A percentile compares a stretch with the other conserved stretches of the same genome.
Conservation (phyloP, 345 rosid species). For the Punica granatum region DNA sequence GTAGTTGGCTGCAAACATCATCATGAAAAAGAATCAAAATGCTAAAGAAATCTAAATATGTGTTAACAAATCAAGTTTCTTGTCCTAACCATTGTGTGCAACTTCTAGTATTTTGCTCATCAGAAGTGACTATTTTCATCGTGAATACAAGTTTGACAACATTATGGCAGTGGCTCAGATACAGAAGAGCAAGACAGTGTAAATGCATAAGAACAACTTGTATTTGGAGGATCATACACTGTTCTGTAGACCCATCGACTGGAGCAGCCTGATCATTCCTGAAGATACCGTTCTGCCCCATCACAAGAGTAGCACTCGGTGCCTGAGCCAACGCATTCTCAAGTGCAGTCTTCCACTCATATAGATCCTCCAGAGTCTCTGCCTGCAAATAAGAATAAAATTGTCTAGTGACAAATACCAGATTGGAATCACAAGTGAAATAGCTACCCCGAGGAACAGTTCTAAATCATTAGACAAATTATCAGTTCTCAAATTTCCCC, state of each 20-base stretch:
- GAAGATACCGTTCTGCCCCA: conserved; percentile 75
- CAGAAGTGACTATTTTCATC: not conserved
- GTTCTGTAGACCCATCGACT: conserved; percentile 35
- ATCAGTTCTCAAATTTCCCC: not conserved
- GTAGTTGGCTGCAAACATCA: not conserved
- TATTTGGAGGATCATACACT: conserved; percentile 20
- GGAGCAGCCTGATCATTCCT: conserved; percentile 60
- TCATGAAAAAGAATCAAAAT: not conserved
- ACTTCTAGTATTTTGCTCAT: not conserved
- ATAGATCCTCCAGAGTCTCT: conserved; percentile 75
- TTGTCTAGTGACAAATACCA: not conserved
- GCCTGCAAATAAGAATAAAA: not conserved
- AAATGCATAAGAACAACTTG: not conserved
- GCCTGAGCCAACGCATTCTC: conserved; percentile 89
- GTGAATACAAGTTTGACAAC: not conserved
- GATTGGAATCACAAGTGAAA: not conserved
- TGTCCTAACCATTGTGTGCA: not conserved
- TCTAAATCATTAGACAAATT: not conserved
- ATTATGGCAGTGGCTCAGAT: not conserved
- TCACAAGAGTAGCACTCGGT: conserved; percentile 62
- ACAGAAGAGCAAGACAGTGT: not conserved
- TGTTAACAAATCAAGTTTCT: not conserved
- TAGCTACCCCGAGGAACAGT: not conserved
- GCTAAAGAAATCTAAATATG: not conserved
- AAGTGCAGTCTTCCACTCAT: conserved; percentile 88